phyloP scores from a whole-genome alignment of 495 filamentous ascomycete genomes.

The Penicillium roqueforti region DNA sequence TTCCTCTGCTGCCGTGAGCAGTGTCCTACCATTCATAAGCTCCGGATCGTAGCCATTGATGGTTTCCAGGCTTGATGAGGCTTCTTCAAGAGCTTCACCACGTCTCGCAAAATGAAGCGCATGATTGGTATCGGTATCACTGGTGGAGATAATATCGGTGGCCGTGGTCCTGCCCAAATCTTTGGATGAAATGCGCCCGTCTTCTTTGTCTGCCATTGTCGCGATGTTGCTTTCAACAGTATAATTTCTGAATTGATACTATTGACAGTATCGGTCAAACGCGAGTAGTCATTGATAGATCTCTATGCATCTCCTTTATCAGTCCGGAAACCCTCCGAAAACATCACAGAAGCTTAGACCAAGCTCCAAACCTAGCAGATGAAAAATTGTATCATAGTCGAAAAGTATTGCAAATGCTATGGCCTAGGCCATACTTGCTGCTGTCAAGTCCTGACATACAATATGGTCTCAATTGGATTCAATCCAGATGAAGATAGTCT shows the following conservation, averaged over 20 bases:
- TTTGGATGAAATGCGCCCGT: not conserved
- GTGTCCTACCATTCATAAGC: conserved; percentile 37
- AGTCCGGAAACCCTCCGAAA: conserved; percentile 6
- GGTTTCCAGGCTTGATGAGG: conserved; percentile 18
- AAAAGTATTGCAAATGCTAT: conserved; percentile 3
- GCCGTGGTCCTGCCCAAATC: conserved; percentile 3
- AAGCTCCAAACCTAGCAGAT: not conserved
- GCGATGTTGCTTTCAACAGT: not conserved
- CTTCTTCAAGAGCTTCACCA: conserved; percentile 19
- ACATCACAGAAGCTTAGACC: not conserved
- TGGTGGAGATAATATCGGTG: conserved; percentile 18
- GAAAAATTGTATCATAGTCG: conserved; percentile 3
- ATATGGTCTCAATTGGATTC: too few relatives aligned
- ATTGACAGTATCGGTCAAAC: not conserved
- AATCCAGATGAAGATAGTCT: too few relatives aligned
- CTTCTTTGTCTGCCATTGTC: conserved; percentile 9
- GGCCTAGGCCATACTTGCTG: not conserved
- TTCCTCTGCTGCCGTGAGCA: conserved; percentile 38
- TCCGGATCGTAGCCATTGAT: conserved; percentile 40
- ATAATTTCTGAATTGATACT: not conserved
- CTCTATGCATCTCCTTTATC: not conserved
- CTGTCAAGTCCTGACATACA: too few relatives aligned
- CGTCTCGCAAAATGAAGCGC: conserved; percentile 20
- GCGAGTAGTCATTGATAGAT: not conserved
- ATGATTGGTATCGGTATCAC: conserved; percentile 21